These are phyloP conservation scores for Wallacemonas sp. DNA, from an alignment of 208 protist species.

Conservation along the genomic window DNA sequence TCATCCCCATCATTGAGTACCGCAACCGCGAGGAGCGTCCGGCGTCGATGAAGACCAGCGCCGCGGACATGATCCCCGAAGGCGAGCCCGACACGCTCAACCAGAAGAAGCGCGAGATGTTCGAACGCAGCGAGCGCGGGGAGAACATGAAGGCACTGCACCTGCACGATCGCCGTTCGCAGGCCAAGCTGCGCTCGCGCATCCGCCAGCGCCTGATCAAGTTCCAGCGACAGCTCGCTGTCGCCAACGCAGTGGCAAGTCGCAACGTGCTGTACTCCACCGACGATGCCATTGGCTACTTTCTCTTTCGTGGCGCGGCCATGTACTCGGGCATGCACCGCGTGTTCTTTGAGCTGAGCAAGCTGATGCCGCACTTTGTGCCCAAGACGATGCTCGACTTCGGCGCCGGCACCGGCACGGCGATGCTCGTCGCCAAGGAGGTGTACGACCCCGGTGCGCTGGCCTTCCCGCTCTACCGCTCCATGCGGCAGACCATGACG, in stretches of 20 bases:
- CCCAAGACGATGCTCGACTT: conserved; percentile 90
- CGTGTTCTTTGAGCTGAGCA: conserved; percentile 86
- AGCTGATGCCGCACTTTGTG: conserved; percentile 87
- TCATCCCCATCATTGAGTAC: conserved; percentile 90
- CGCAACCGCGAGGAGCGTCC: conserved; percentile 76
- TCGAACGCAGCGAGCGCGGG: conserved; percentile 75
- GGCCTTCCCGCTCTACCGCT: conserved; percentile 87
- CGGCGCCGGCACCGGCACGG: conserved; percentile 81
- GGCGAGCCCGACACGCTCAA: conserved; percentile 88
- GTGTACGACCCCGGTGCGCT: conserved; percentile 85
- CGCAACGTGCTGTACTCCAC: conserved; percentile 81
- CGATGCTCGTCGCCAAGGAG: conserved; percentile 87
- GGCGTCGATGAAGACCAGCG: conserved; percentile 39
- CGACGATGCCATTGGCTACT: conserved; percentile 88
- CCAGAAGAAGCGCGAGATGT: conserved; percentile 88
- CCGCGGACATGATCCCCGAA: conserved; percentile 78
- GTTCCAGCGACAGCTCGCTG: conserved; percentile 84
- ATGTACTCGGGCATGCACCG: conserved; percentile 92
- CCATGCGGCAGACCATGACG: conserved; percentile 81
- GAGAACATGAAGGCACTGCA: conserved; percentile 73
- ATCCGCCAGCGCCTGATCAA: conserved; percentile 86
- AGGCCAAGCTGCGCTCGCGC: conserved; percentile 84
- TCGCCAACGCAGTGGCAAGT: conserved; percentile 78
- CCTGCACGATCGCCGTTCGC: conserved; percentile 73
- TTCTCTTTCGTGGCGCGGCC: conserved; percentile 83